Percentiles rank a stretch among this genome's conserved stretches.
Conservation (phyloP, 371 early-diverging fungal genomes). For the Mortierella sp. region DNA sequence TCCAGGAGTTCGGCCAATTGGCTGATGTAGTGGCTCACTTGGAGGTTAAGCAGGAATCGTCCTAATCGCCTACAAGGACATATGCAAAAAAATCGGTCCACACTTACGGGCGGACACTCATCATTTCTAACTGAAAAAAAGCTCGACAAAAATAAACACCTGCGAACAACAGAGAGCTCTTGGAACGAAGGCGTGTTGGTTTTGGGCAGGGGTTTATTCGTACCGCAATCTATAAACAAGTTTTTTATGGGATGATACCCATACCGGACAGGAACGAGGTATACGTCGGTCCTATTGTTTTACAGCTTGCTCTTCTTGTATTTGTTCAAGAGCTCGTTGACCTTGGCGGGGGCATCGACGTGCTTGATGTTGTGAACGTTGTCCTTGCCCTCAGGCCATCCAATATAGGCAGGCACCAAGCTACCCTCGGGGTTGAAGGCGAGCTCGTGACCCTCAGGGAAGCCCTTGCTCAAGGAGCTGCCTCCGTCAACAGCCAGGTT, state of each 20-base stretch:
- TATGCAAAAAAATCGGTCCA: neutral
- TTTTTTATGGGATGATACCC: neutral
- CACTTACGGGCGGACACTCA: neutral
- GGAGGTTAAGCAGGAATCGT: slow-evolving; percentile 51
- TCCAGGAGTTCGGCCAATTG: slow-evolving; percentile 49
- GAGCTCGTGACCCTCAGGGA: slow-evolving; percentile 47
- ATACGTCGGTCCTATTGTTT: neutral
- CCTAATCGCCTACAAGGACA: slow-evolving; percentile 1
- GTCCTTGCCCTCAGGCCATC: slow-evolving; percentile 57
- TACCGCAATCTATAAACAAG: neutral
- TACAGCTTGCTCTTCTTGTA: slow-evolving; percentile 57
- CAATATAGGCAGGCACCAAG: slow-evolving; percentile 51
- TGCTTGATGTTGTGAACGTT: slow-evolving; percentile 53
- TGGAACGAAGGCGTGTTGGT: too few species aligned
- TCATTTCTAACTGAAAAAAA: neutral
- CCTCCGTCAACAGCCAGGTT: slow-evolving; percentile 59
- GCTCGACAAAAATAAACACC: neutral
- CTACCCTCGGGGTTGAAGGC: slow-evolving; percentile 56
- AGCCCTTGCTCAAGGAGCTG: slow-evolving; percentile 58
- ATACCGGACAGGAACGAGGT: neutral
- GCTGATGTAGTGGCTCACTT: slow-evolving; percentile 56
- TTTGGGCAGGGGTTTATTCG: too few species aligned
- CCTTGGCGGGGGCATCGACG: slow-evolving; percentile 49
- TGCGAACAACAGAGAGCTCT: neutral
- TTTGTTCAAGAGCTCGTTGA: slow-evolving; percentile 49